Evolutionary conservation across 176 grass and related monocot species (phyloP), one percentile per base, ranked within the genome.

Genomic region (Oryza glumipatula): DNA sequence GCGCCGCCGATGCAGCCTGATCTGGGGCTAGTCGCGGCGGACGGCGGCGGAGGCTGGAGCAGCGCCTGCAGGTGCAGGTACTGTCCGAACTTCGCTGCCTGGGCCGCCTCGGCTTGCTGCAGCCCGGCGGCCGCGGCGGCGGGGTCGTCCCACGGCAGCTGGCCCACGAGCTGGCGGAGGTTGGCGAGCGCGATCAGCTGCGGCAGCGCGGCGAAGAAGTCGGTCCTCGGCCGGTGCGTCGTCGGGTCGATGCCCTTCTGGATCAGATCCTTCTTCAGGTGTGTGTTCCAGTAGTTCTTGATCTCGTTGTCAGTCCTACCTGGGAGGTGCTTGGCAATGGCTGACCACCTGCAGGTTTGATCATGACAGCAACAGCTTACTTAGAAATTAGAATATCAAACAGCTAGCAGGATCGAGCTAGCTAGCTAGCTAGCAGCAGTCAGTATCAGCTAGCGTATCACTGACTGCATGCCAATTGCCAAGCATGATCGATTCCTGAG

Each of bases 271-370:
- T 98, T 98, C 91, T 95, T 98, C 58, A 98, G 93, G 85, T 95
- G 93, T 0, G 96, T 98, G 87, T 98, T 98, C 96, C 96, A 98
- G 87, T 92, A 98, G 41, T 98, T 98, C 91, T 98, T 98, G 89
- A 98, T 98, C 83, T 98, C 96, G 1, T 98, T 98, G 85, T 98
- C 96, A 0, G 96, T 98, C 19, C 96, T 75, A 11, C 96, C 96
- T 0, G 91, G 89, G 14, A 98, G 91, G 74, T 92, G 82, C 51
- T 93, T 95, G 0, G 93, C 89, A 36, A 98, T 98, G 51, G 93
- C 83, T 60, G 96, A 98, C 96, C 96, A 98, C 78, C 96, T 98
- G 49, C 54, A 58, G 54, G 48, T 92, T 90, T 70, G 70, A 79
- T 78, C 80, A 86, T 48, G 52, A 72, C 49, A 28, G 0, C 68